These are phyloP conservation scores for Glarea lozoyensis DNA, from an alignment of 495 filamentous ascomycete species.

Conservation along the genomic window DNA sequence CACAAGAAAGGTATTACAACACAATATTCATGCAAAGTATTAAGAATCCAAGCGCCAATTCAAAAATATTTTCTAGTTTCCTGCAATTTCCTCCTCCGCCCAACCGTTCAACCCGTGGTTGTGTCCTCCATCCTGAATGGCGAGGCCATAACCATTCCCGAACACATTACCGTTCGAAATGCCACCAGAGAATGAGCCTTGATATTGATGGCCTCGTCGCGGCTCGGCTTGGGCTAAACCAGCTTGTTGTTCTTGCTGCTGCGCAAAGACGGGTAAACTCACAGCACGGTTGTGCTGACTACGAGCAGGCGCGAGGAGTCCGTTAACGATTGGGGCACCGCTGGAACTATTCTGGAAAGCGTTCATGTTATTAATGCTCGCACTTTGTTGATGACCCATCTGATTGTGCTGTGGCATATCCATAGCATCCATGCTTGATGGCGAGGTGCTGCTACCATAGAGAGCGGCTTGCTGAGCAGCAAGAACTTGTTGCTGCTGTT, in stretches of 20 bases:
- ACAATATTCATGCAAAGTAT: slow-evolving; percentile 17
- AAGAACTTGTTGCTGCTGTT: slow-evolving; percentile 56
- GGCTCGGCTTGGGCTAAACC: no score
- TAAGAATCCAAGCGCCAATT: slow-evolving; percentile 5
- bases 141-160: slow-evolving; percentile 43
- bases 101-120: slow-evolving; percentile 38
- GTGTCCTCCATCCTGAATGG: slow-evolving; percentile 31
- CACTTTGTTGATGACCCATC: slow-evolving; percentile 49
- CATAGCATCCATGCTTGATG: slow-evolving; percentile 35
- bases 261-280: slow-evolving; percentile 60
- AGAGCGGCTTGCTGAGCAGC: slow-evolving; percentile 52
- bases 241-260: slow-evolving; percentile 23
- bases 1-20: slow-evolving; percentile 21
- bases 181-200: slow-evolving; percentile 44
- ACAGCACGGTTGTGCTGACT: slow-evolving; percentile 77
- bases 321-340: slow-evolving; percentile 59
- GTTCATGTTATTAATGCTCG: slow-evolving; percentile 53
- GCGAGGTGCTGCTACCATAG: slow-evolving; percentile 42
- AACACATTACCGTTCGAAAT: slow-evolving; percentile 41
- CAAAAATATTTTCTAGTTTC: slow-evolving; percentile 5
- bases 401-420: slow-evolving; percentile 17
- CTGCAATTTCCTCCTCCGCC: slow-evolving; percentile 46
- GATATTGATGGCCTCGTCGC: slow-evolving; percentile 45
- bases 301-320: slow-evolving; percentile 64
- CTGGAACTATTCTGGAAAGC: slow-evolving; percentile 36